These are phyloP conservation scores for Solanum chacoense DNA, from an alignment of 305 asterid genomes.

Conservation along the genomic window DNA sequence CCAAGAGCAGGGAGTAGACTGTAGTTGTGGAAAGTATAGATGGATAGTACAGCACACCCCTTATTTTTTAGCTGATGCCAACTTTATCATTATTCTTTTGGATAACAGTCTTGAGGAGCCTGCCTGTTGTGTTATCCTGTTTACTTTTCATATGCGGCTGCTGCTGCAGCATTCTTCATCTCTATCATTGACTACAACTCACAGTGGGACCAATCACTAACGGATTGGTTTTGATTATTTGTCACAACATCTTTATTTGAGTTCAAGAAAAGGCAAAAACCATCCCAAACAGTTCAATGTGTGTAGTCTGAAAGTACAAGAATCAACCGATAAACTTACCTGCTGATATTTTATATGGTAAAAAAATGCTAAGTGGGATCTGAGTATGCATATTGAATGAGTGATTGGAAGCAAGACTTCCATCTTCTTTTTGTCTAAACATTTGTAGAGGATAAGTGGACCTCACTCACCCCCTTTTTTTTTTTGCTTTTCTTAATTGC, in stretches of 20 bases:
- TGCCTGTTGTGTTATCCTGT: constrained; percentile 11
- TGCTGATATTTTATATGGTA: background rate
- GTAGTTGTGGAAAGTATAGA: background rate
- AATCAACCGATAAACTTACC: background rate
- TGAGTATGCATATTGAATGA: constrained; percentile 17
- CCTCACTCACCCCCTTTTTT: background rate
- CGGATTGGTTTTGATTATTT: constrained; percentile 4
- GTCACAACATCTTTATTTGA: constrained; percentile 10
- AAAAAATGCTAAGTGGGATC: constrained; percentile 16
- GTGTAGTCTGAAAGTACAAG: background rate
- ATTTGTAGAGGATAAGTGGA: constrained; percentile 15
- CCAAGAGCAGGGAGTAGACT: background rate
- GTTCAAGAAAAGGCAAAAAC: background rate
- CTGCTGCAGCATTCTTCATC: constrained; percentile 11
- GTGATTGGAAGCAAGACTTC: constrained; percentile 13
- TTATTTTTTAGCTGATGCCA: background rate
- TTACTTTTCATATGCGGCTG: constrained; percentile 2
- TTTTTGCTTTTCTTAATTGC: background rate
- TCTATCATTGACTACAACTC: constrained; percentile 11
- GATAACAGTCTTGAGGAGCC: constrained; percentile 12
- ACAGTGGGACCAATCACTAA: constrained; percentile 8
- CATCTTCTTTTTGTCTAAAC: constrained; percentile 11
- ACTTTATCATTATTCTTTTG: constrained; percentile 5
- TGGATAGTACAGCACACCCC: background rate
- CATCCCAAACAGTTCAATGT: background rate